A percentile compares a stretch with the other conserved stretches of the same genome.
Evolutionary conservation across 2,329 filamentous ascomycete genomes (phyloP).

Genomic region (Geosmithia morbida): DNA sequence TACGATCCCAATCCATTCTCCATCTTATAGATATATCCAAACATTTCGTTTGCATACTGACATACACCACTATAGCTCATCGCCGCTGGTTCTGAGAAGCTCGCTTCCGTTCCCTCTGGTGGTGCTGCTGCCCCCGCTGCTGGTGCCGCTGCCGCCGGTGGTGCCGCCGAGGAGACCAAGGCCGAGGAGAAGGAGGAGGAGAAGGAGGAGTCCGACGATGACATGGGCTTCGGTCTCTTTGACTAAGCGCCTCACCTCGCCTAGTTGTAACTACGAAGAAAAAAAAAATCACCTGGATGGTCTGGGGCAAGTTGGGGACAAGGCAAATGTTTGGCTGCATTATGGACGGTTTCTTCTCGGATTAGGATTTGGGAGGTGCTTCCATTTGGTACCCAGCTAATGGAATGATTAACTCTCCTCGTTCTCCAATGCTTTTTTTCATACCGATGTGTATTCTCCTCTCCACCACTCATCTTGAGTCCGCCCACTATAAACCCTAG

Average conservation of each 20-base stretch:
- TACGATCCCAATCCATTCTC: conserved; percentile 23
- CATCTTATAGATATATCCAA: not conserved
- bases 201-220: conserved; percentile 50
- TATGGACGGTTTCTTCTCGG: conserved; percentile 10
- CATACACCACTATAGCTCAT: conserved; percentile 53
- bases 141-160: conserved; percentile 52
- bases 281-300: conserved; percentile 9
- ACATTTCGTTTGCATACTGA: conserved; percentile 5
- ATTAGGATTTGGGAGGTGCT: conserved; percentile 1
- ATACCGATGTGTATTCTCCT: not conserved
- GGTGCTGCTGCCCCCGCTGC: conserved; percentile 58
- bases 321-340: conserved; percentile 15
- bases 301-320: conserved; percentile 7
- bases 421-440: conserved; percentile 1
- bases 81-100: conserved; percentile 76
- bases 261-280: conserved; percentile 9
- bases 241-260: conserved; percentile 37
- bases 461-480: not conserved
- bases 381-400: conserved; percentile 8
- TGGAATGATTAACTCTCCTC: conserved; percentile 12
- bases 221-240: conserved; percentile 67
- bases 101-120: conserved; percentile 92
- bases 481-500: not conserved
- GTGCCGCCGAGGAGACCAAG: conserved; percentile 52
- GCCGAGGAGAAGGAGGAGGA: conserved; percentile 72